Percentiles rank a stretch among this genome's conserved stretches.
phyloP scores from a whole-genome alignment of 129 eudicot genomes.

The Helianthus annuus region DNA sequence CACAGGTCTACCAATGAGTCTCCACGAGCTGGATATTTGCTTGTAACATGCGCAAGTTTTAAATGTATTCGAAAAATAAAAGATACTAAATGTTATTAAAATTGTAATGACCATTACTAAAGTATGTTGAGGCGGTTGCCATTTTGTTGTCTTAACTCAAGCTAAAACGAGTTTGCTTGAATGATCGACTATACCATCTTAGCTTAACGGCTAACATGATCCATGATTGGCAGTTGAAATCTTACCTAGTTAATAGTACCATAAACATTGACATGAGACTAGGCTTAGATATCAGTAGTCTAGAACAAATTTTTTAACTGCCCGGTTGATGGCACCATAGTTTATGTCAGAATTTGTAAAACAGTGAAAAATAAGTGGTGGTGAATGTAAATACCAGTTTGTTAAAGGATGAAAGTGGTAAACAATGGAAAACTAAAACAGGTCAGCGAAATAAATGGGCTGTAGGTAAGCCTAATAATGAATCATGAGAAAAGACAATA shows the following conservation, averaged over 20 bases:
- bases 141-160: background rate
- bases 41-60: background rate
- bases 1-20: background rate
- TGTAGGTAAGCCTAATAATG: conserved; percentile 20
- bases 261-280: conserved; percentile 5
- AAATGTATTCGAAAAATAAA: background rate
- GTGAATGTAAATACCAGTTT: background rate
- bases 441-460: conserved; percentile 28
- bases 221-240: background rate
- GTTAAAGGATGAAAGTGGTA: conserved; percentile 18
- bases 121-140: background rate
- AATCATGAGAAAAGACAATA: conserved; percentile 22
- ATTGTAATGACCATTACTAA: too few species aligned
- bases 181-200: background rate
- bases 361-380: background rate
- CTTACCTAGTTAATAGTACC: background rate
- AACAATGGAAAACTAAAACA: background rate
- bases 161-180: background rate
- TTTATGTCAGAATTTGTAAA: conserved; percentile 12
- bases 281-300: background rate
- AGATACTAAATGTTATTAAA: background rate
- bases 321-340: background rate
- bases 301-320: background rate
- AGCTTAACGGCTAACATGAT: background rate
- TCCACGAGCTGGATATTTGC: background rate